Percentiles rank a stretch among this genome's conserved stretches.
phyloP scores from a whole-genome alignment of 2,329 filamentous ascomycete genomes.

The Neonectria sp. region DNA sequence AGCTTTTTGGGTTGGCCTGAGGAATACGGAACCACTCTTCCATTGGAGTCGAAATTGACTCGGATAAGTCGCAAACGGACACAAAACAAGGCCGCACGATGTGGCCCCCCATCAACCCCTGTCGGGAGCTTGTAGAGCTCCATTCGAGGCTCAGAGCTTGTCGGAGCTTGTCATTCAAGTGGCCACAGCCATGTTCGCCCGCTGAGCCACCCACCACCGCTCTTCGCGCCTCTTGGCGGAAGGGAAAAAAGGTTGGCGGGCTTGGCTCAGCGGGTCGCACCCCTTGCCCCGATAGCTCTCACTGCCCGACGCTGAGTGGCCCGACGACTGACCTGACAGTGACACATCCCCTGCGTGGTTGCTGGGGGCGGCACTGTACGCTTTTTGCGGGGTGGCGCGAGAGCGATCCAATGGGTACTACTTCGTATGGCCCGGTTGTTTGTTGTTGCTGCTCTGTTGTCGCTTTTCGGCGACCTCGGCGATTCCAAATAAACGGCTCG shows the following conservation, averaged over 20 bases:
- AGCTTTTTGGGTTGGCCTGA: conserved; percentile 6
- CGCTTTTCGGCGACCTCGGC: not conserved
- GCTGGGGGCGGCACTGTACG: not conserved
- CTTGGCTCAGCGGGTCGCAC: not conserved
- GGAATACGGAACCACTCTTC: not conserved
- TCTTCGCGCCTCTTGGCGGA: not conserved
- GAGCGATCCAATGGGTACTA: not conserved
- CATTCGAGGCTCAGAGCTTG: not conserved
- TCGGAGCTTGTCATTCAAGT: not conserved
- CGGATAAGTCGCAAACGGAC: not conserved
- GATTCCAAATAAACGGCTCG: not conserved
- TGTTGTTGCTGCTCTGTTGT: not conserved
- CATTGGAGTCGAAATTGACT: conserved; percentile 17
- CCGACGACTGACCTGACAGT: conserved; percentile 2
- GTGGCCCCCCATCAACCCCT: conserved; percentile 6
- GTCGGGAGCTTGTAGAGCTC: conserved; percentile 19
- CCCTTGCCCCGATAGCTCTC: not conserved
- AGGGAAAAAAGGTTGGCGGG: not conserved
- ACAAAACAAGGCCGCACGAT: conserved; percentile 20
- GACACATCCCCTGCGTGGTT: conserved; percentile 6
- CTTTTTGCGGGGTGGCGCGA: not conserved
- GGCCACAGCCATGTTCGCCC: not conserved
- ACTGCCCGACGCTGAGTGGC: conserved; percentile 6
- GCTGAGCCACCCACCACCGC: conserved; percentile 25
- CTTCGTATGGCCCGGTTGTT: no score